These are phyloP conservation scores for Musa acuminata DNA, from an alignment of 176 grass and related monocot genomes.

Conservation along the genomic window DNA sequence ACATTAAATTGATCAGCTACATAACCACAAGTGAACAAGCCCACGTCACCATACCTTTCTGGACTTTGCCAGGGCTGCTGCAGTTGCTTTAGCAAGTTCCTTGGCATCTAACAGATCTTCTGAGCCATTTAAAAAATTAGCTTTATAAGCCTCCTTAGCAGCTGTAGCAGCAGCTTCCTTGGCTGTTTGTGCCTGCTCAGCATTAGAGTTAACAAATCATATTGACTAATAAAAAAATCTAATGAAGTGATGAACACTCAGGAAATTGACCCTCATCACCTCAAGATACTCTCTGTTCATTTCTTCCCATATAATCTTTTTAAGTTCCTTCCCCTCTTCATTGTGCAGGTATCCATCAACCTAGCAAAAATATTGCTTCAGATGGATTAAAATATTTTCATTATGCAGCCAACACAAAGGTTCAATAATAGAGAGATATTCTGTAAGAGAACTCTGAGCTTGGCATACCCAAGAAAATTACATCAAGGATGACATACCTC, in stretches of 20 bases:
- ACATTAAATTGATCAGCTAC: background rate
- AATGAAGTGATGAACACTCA: background rate
- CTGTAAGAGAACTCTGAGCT: background rate
- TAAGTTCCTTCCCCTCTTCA: conserved; percentile 76
- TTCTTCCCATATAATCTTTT: conserved; percentile 95
- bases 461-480: background rate
- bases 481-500: conserved; percentile 39
- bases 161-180: conserved; percentile 70
- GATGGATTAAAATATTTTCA: background rate
- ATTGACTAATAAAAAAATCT: background rate
- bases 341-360: conserved; percentile 70
- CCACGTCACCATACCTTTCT: conserved; percentile 4
- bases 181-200: conserved; percentile 64
- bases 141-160: conserved; percentile 32
- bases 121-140: conserved; percentile 16
- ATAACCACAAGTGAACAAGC: background rate
- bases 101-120: conserved; percentile 54
- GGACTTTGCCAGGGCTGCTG: conserved; percentile 2
- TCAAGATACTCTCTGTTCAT: conserved; percentile 98
- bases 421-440: background rate
- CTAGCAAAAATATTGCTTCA: conserved; percentile 23
- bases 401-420: background rate
- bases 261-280: conserved; percentile 32
- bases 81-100: conserved; percentile 17
- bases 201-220: conserved; percentile 7